Evolutionary conservation across 208 protist species (phyloP), one percentile per base, ranked within the genome.

Genomic region (Leishmania tarentolae): DNA sequence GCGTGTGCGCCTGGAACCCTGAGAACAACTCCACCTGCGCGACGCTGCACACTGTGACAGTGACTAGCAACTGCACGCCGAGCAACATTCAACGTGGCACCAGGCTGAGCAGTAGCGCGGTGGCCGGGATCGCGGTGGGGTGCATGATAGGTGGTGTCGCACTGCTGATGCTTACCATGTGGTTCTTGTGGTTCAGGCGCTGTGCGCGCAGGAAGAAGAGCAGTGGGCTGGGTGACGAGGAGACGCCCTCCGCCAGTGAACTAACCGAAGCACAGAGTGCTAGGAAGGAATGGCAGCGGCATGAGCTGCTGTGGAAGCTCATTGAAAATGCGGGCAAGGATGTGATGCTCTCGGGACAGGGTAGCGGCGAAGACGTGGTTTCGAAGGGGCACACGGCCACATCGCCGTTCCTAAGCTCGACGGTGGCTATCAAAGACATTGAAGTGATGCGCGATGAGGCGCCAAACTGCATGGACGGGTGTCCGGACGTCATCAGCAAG

Each of bases 1-100:
- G 78, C 69, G 70, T 94, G 61, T 94, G 91, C 79, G 85, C 82
- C 71, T 92, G 82, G 87, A 84, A 86, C 81, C 28, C 83, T 35
- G 65, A 24, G 13, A 83, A 94, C 76, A 50, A 66, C 46, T 79
- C 79, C 7, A 82, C 89, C 72, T 92, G 88, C 63, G 82, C 81
- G 42, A 91, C 87, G 56, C 76, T 94, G 69, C 46, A 61, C 66
- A 44, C 28, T 57, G 74, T 91, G 40, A 78, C 78, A 50, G 76
- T 85, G 57, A 85, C 50, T 57, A 85, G 42, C 5, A 81, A 88
- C 31, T 85, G 75, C 81, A 81, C 44, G 42, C 52, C n/a, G 50
- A 42, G 28, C 68, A 80, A 19, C 35, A 37, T 66, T 24, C 52
- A 15, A 15, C 40, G 63, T 42, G 46, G 65, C 76, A n/a, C 24